Evolutionary conservation across 768 basidiomycete species (phyloP).

Genomic region (Termitomyces sp.): DNA sequence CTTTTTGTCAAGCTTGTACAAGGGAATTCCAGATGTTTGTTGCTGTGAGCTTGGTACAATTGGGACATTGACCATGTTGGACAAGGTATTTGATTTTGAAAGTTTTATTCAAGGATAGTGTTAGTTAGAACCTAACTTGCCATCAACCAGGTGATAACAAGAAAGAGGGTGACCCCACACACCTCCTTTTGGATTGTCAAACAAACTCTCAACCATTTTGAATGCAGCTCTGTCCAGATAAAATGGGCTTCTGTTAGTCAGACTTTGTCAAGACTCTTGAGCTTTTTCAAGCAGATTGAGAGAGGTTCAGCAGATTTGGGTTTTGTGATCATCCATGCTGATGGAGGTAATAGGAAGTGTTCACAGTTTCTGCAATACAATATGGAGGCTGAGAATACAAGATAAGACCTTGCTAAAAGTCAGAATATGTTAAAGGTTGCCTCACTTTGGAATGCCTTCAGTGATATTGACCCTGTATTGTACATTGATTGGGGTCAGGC

Average conservation of each 20-base stretch:
- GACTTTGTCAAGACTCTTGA: too few relatives aligned
- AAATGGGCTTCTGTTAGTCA: too few relatives aligned
- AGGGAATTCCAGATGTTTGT: slow-evolving; percentile 99
- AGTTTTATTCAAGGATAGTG: slow-evolving; percentile 92
- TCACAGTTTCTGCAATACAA: slow-evolving; percentile 94
- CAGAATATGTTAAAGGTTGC: slow-evolving; percentile 35
- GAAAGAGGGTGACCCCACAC: neutral
- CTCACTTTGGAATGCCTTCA: slow-evolving; percentile 33
- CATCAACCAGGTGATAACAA: neutral
- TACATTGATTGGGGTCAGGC: neutral
- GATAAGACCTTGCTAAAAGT: neutral
- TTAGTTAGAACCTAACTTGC: slow-evolving; percentile 26
- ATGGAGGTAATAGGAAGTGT: slow-evolving; percentile 69
- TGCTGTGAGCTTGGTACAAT: slow-evolving; percentile 33
- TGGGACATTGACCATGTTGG: too few relatives aligned
- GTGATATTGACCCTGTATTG: slow-evolving; percentile 84
- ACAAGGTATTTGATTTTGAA: slow-evolving; percentile 62
- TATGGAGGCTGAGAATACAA: too few relatives aligned
- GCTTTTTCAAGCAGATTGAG: too few relatives aligned
- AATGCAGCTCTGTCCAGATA: slow-evolving; percentile 92
- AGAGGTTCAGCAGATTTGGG: slow-evolving; percentile 93
- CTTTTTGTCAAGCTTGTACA: slow-evolving; percentile 99
- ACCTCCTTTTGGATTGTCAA: too few relatives aligned
- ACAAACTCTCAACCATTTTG: slow-evolving; percentile 77
- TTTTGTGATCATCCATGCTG: slow-evolving; percentile 47